Evolutionary conservation across 1,284 basidiomycete genomes (phyloP).

Genomic region (Tausonia pullulans): DNA sequence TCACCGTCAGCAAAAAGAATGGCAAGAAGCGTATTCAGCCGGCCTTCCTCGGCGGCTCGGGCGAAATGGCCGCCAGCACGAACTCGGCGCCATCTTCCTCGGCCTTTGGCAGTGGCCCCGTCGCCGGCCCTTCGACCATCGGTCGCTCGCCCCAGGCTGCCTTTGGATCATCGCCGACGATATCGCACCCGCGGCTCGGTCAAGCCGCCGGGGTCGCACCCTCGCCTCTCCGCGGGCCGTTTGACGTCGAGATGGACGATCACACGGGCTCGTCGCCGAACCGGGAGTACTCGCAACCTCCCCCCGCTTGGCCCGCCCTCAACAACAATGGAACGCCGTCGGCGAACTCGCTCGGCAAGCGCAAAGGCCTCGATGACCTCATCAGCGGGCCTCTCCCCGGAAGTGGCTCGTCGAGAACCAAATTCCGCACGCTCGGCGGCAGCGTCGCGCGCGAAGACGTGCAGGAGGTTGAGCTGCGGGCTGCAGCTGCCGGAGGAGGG

Average conservation of each 20-base stretch:
- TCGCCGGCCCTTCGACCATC: background rate
- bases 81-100: background rate
- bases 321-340: background rate
- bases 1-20: slow-evolving; percentile 27
- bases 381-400: background rate
- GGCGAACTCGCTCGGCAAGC: slow-evolving; percentile 1
- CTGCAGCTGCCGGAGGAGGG: slow-evolving; percentile 13
- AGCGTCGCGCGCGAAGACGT: slow-evolving; percentile 42
- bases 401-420: slow-evolving; percentile 24
- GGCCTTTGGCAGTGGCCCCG: too few species aligned
- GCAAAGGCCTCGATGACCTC: slow-evolving; percentile 9
- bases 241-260: background rate
- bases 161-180: background rate
- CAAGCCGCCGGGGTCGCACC: background rate
- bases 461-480: slow-evolving; percentile 44
- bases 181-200: background rate
- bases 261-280: background rate
- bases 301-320: background rate
- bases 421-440: slow-evolving; percentile 59
- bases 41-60: slow-evolving; percentile 34
- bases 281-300: background rate
- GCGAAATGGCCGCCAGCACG: slow-evolving; percentile 4
- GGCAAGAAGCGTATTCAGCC: slow-evolving; percentile 58
- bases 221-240: background rate
- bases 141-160: background rate